A percentile compares a stretch with the other conserved stretches of the same genome.
Evolutionary conservation across 129 eudicot genomes (phyloP).

Genomic region (Pittosporum tobira): DNA sequence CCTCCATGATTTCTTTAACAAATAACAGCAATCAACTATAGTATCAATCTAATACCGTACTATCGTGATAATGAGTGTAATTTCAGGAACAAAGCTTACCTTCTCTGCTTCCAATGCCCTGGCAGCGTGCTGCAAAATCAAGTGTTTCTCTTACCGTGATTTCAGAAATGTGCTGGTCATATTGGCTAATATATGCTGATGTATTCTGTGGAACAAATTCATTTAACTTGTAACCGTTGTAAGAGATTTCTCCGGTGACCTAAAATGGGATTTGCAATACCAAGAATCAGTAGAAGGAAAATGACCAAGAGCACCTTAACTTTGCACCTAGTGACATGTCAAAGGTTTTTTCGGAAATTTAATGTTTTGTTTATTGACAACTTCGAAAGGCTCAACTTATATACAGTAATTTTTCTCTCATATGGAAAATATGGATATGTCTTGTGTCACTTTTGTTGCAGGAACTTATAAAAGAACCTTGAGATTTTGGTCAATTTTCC

Average conservation of each 20-base stretch:
- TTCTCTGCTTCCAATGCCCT: constrained; percentile 14
- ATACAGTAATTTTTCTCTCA: background rate
- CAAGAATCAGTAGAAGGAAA: background rate
- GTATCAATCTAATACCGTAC: background rate
- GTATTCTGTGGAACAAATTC: constrained; percentile 15
- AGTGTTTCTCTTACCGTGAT: constrained; percentile 15
- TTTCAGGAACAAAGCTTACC: background rate
- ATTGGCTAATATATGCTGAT: constrained; percentile 15
- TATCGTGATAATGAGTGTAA: background rate
- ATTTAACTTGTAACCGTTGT: constrained; percentile 15
- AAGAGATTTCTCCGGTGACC: constrained; percentile 16
- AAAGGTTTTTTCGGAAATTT: no score
- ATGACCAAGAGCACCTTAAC: background rate
- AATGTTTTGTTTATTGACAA: no score
- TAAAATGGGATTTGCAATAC: background rate
- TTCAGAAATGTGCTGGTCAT: constrained; percentile 19
- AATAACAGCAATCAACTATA: background rate
- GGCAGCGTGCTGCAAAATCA: constrained; percentile 17
- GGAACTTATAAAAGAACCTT: constrained; percentile 1
- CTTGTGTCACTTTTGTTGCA: no score
- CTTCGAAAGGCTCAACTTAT: background rate
- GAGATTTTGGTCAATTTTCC: constrained; percentile 13
- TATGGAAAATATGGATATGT: no score
- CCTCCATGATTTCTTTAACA: constrained; percentile 3
- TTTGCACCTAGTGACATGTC: no score